A percentile compares a stretch with the other conserved stretches of the same genome.
These are phyloP conservation scores for Boletus tomentosulus DNA, from an alignment of 768 basidiomycete species.

Conservation along the genomic window DNA sequence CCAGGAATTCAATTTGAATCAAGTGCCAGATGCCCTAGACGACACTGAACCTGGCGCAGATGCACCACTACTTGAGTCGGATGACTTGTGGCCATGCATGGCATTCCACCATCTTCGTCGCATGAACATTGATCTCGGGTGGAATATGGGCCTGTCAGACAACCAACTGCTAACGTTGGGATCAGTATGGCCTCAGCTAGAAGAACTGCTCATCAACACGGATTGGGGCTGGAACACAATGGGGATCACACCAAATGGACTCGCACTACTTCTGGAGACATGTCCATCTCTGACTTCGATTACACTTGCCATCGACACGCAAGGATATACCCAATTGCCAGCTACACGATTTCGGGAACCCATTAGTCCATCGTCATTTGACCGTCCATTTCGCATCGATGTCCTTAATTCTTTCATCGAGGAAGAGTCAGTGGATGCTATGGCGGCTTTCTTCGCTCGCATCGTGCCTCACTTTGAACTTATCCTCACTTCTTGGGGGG, in stretches of 20 bases:
- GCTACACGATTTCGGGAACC: no score
- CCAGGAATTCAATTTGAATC: neutral
- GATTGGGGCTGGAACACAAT: slow-evolving; percentile 2
- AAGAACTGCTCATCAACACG: slow-evolving; percentile 5
- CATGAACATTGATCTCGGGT: neutral
- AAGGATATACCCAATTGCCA: no score
- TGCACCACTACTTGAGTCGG: neutral
- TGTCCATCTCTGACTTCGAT: neutral
- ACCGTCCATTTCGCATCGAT: no score
- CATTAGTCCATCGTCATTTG: no score
- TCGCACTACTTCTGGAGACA: neutral
- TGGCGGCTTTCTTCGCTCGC: slow-evolving; percentile 2
- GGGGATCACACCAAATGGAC: neutral
- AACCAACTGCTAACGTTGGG: neutral
- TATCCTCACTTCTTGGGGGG: neutral
- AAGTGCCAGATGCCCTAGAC: no score
- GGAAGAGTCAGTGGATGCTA: neutral
- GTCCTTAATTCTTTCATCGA: neutral
- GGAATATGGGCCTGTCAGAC: slow-evolving; percentile 1
- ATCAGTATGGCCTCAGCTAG: slow-evolving; percentile 7
- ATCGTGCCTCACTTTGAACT: neutral
- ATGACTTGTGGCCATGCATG: slow-evolving; percentile 1
- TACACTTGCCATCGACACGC: no score
- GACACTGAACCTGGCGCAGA: no score
- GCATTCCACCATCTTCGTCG: neutral